Base-by-base conservation (phyloP, 345 rosid species). In the Zanthoxylum bungeanum region DNA sequence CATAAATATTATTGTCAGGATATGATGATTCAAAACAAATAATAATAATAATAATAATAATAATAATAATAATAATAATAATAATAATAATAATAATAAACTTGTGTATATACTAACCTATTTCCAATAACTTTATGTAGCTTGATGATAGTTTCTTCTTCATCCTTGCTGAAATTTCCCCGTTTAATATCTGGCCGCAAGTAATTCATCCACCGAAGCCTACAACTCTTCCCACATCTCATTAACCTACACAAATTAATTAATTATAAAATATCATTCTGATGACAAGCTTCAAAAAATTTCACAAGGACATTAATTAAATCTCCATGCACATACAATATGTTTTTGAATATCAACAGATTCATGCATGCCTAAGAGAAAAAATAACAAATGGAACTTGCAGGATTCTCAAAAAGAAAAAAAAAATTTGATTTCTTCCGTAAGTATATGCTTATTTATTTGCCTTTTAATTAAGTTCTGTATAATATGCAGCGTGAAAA, bases 191-290 rank as follows among this genome's bases (percentile, higher is more conserved):
- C 88, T 14, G 88, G 88, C 5, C 86, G 73, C 64, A 82, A 44
- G 73, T 85, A 82, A 52, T 85, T 85, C 5, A 77, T 77, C 88
- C 88, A 85, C 63, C 88, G 79, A 22, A 85, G 78, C 44, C 88
- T 76, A 60, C 88, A 85, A 71, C 88, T 85, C 67, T 85, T 85
- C 51, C 88, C 86, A 53, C 86, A 85, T 71, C 88, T 82, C 1
- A 71, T 47, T 44, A 79, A 16, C 82, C 82, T 75, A 14, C n/a
- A 33, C 0, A 57, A 27, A 16, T 30, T 25, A 0, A 11, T 3
- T 42, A 42, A 42, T 42, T 17, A 42, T 17, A 42, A 42, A 12
- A 37, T 37, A 37, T 37, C 2, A 37, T 37, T 10, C 1, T 0
- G 47, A 42, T 42, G 0, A 42, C 14, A 5, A 42, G 5, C 47